Evolutionary conservation across 1,284 basidiomycete species (phyloP), one percentile per base, ranked within the genome.

Genomic region (Leccinum solheimii): DNA sequence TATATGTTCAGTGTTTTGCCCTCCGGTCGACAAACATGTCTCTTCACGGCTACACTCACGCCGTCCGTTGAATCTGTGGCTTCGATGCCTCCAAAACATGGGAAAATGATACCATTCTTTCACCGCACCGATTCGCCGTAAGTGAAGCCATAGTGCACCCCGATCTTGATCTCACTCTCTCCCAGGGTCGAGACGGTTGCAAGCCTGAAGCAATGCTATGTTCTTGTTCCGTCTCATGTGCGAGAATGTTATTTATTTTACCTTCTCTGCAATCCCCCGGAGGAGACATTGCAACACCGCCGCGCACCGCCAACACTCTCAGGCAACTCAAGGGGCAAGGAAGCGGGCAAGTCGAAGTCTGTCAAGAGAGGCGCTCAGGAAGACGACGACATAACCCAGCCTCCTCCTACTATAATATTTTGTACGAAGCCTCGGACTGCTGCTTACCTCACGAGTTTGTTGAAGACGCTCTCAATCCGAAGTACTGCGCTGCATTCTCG

Each of bases 31-130:
- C 97, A 99, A 75, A 99, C 97, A 0, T 92, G 95, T 65, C 83
- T 99, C 30, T 99, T 99, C 76, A 98, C 97, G 0, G 97, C 97
- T 0, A 99, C 97, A 0, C 80, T 97, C 65, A 96, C 94, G 2
- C 84, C 90, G 16, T 86, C 95, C 0, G 94, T 99, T 58, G 92
- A 96, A 68, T 82, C 84, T 8, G 75, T 98, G 30, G 92, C 89
- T 11, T 81, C 86, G 55, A 88, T 90, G 45, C 77, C 87, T 14
- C 92, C 95, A 2, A 83, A 86, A 62, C 81, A 84, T 0, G 96
- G 95, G 8, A 98, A 97, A 76, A 82, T 88, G 69, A 87, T 85
- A 67, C 94, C 95, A 2, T 95, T 97, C 71, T 83, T 98, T 21
- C 90, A 98, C 76, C 84, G 92, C 56, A 93, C 94, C 76, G 83